Evolutionary conservation across 78 protist species (phyloP), one percentile per base, ranked within the genome.

Genomic region (Isochrysis galbana): DNA sequence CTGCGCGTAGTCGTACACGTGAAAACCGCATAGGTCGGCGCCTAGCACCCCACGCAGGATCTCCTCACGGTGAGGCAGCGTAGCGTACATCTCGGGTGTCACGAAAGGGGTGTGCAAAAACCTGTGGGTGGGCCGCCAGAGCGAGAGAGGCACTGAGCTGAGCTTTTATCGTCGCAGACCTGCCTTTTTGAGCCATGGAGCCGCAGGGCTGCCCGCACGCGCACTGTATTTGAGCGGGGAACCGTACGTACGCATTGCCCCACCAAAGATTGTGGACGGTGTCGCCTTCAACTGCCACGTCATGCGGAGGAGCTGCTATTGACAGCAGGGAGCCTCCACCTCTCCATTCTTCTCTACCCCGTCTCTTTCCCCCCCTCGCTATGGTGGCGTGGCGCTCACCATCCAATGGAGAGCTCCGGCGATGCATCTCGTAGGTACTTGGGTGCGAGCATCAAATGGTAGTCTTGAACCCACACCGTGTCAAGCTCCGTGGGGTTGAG

Each of bases 31-130:
- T 46, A 97, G 91, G 69, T 95, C 89, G 54, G 96, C 84, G 54
- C 72, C 94, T 10, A 97, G 90, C 38, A 97, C 90, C 23, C 97
- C 97, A 42, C 91, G 70, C 5, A 97, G 61, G 46, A 90, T 39
- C 92, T 67, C 61, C 41, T 19, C 3, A 23, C 92, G 92, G 11
- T 7, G 38, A 0, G 92, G 86, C 86, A 90, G 94, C n/a, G 93
- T 94, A n/a, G 97, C 87, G 90, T 88, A 98, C 26, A 98, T 78
- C 92, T 98, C 99, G 36, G 97, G 88, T 21, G 97, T 72, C 46
- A 98, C 98, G 93, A 94, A 98, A 41, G 98, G 98, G 78, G 95
- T 97, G 93, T 98, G 99, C 42, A 97, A 47, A 91, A 98, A 98
- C 95, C 96, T 96, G 32, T 97, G 98, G 61, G 14, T 51, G n/a